Evolutionary conservation across 2,329 filamentous ascomycete species (phyloP).

Genomic region (Pseudogymnoascus sp.): DNA sequence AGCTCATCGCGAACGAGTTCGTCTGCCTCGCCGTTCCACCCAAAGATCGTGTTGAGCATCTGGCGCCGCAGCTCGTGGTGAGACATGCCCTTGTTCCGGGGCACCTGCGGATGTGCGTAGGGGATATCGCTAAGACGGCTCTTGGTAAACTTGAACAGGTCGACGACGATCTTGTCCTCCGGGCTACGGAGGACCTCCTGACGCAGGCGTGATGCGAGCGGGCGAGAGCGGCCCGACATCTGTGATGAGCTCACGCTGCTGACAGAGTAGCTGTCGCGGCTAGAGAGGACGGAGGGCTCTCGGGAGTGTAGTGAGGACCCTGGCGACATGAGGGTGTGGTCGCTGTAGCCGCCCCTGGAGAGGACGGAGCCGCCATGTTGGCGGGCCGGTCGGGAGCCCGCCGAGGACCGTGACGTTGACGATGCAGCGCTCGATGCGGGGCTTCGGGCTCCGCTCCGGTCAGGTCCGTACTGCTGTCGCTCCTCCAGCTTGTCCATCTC

Average conservation of each 20-base stretch:
- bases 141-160: conserved; percentile 81
- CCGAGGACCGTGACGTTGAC: conserved; percentile 45
- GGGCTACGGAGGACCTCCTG: conserved; percentile 76
- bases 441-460: conserved; percentile 26
- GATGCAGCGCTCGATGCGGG: conserved; percentile 28
- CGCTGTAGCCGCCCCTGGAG: conserved; percentile 48
- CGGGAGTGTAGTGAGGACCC: conserved; percentile 46
- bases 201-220: conserved; percentile 56
- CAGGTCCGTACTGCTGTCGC: conserved; percentile 16
- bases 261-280: conserved; percentile 49
- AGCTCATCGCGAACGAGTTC: conserved; percentile 80
- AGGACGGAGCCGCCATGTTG: conserved; percentile 43
- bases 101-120: conserved; percentile 59
- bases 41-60: conserved; percentile 91
- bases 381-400: conserved; percentile 44
- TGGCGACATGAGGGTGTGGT: conserved; percentile 61
- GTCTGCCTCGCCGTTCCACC: conserved; percentile 81
- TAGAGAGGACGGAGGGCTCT: conserved; percentile 26
- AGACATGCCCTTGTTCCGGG: conserved; percentile 53
- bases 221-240: conserved; percentile 40
- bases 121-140: conserved; percentile 74
- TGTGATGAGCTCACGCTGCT: conserved; percentile 39
- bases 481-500: conserved; percentile 46
- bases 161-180: conserved; percentile 61
- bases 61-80: conserved; percentile 77